These are phyloP conservation scores for Schizophyllum commune DNA, from an alignment of 1,284 basidiomycete species.

Conservation along the genomic window DNA sequence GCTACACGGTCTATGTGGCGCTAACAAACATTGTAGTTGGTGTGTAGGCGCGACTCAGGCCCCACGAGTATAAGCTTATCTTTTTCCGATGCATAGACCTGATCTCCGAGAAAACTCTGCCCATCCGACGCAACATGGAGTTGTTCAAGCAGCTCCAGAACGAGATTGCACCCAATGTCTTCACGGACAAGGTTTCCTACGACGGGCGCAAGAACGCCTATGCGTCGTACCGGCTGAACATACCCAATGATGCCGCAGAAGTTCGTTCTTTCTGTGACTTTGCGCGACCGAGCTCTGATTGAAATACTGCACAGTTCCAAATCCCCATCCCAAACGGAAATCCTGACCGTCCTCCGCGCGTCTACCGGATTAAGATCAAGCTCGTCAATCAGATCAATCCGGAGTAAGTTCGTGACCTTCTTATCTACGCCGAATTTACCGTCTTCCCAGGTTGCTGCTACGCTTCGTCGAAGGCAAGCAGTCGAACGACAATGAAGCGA, in stretches of 20 bases:
- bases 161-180: slow-evolving; percentile 24
- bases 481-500: slow-evolving; percentile 45
- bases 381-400: slow-evolving; percentile 53
- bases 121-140: slow-evolving; percentile 31
- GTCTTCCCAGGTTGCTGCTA: slow-evolving; percentile 33
- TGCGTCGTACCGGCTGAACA: slow-evolving; percentile 23
- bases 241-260: neutral
- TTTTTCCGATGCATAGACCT: slow-evolving; percentile 17
- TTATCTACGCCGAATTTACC: neutral
- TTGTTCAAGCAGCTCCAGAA: slow-evolving; percentile 32
- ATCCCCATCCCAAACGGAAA: neutral
- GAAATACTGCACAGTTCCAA: neutral
- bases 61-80: too few relatives aligned
- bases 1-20: neutral
- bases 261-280: neutral
- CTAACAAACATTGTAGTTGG: slow-evolving; percentile 1
- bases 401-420: slow-evolving; percentile 31
- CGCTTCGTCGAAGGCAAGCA: slow-evolving; percentile 50
- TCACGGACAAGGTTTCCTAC: slow-evolving; percentile 36
- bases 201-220: slow-evolving; percentile 49
- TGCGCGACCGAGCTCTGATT: too few relatives aligned
- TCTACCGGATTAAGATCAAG: slow-evolving; percentile 43
- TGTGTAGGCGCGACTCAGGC: neutral
- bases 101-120: slow-evolving; percentile 30
- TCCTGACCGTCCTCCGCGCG: slow-evolving; percentile 27